Conservation (phyloP, 148 eudicot species). For the Spergularia bocconei region DNA sequence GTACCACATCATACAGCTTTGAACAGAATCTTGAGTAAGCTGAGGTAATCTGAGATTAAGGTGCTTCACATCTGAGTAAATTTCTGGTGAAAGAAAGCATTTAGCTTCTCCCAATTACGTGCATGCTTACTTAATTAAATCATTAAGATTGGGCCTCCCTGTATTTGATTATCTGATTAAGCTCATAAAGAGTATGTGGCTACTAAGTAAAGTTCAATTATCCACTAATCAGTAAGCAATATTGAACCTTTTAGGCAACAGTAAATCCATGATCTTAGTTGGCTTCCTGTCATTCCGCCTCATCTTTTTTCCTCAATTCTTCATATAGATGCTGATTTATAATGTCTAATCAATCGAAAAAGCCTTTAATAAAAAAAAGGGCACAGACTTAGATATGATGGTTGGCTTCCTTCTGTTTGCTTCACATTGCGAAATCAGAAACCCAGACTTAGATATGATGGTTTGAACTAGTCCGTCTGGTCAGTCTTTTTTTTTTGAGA, state of each 20-base stretch:
- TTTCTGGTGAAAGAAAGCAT: no score
- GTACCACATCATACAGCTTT: no score
- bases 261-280: not conserved
- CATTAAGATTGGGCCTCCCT: not conserved
- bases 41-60: not conserved
- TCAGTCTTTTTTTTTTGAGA: no score
- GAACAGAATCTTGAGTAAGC: not conserved
- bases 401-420: no score
- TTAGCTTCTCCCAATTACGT: not conserved
- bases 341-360: no score
- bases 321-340: not conserved
- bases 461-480: no score
- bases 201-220: constrained; percentile 6
- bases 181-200: constrained; percentile 13
- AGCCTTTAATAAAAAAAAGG: no score
- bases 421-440: no score
- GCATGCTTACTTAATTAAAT: not conserved
- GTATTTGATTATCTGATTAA: constrained; percentile 6
- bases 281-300: constrained; percentile 10
- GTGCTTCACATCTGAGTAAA: not conserved
- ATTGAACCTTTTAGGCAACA: not conserved
- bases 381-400: no score
- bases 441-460: no score
- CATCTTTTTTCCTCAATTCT: not conserved
- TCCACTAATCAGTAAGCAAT: constrained; percentile 1